These are phyloP conservation scores for Fonsecaea pedrosoi DNA, from an alignment of 2,329 filamentous ascomycete species.

Conservation along the genomic window DNA sequence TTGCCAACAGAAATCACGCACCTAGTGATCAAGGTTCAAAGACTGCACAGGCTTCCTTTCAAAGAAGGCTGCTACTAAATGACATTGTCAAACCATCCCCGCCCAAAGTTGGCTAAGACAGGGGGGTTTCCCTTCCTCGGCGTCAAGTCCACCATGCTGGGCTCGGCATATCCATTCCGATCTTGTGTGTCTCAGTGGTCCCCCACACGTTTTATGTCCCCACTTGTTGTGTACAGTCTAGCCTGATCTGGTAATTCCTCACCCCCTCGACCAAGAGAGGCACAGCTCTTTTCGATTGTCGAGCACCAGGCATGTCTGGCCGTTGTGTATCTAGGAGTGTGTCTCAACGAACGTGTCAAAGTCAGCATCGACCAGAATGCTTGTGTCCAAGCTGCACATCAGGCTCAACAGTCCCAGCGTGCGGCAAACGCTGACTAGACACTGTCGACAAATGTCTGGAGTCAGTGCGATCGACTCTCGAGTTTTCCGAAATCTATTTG, in stretches of 20 bases:
- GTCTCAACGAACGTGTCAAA: background rate
- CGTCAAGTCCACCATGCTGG: too few species aligned
- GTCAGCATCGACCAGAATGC: background rate
- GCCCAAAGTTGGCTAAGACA: background rate
- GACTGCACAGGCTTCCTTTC: too few species aligned
- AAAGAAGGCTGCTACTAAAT: too few species aligned
- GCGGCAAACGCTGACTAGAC: background rate
- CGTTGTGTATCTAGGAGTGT: background rate
- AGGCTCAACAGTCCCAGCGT: background rate
- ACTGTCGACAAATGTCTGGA: background rate
- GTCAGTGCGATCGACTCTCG: slow-evolving; percentile 38
- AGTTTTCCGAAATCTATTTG: slow-evolving; percentile 41
- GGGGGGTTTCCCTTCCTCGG: background rate
- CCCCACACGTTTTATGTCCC: background rate
- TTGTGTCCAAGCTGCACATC: background rate
- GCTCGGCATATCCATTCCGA: background rate
- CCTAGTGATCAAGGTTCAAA: too few species aligned
- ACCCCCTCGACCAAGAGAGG: background rate
- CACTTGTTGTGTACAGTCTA: background rate
- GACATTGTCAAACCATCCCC: too few species aligned
- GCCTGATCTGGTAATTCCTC: background rate
- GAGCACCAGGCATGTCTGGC: background rate
- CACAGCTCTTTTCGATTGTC: background rate
- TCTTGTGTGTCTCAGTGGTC: background rate
- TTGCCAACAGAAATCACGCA: too few species aligned